Conservation (phyloP, 2,329 filamentous ascomycete species). For the Aurifilum marmelostoma region DNA sequence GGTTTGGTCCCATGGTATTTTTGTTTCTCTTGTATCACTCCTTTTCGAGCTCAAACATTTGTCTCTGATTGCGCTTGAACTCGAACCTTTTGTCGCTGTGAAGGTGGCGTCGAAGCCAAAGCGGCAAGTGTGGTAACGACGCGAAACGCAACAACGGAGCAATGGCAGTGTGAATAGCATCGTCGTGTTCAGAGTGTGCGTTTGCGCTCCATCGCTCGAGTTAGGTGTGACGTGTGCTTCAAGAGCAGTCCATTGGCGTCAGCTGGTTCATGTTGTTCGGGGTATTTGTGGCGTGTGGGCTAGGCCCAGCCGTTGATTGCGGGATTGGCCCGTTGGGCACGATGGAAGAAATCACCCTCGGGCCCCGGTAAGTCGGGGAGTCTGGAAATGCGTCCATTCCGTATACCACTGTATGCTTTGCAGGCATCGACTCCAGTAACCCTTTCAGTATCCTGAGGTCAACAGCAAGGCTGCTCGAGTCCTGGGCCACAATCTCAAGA, state of each 20-base stretch:
- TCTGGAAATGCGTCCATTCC: constrained; percentile 3
- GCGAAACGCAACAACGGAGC: neutral
- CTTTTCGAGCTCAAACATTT: neutral
- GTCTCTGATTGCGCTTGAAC: neutral
- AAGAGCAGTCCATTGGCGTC: constrained; percentile 27
- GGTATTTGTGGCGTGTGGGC: constrained; percentile 20
- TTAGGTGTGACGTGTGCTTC: neutral
- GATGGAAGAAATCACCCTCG: neutral
- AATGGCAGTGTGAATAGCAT: constrained; percentile 7
- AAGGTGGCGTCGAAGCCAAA: neutral
- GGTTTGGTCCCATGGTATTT: neutral
- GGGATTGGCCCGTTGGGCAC: constrained; percentile 19
- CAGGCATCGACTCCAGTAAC: constrained; percentile 49
- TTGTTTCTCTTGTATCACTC: neutral
- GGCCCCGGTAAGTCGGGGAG: constrained; percentile 21
- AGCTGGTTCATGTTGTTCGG: constrained; percentile 20
- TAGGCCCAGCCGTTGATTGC: constrained; percentile 14
- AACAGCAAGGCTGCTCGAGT: constrained; percentile 73
- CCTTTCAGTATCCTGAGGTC: constrained; percentile 75
- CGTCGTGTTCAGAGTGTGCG: neutral
- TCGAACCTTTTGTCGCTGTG: neutral
- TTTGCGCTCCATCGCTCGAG: neutral
- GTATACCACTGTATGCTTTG: constrained; percentile 19
- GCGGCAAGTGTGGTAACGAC: neutral
- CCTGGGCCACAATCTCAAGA: constrained; percentile 68